These are phyloP conservation scores for Monosporascus ibericus DNA, from an alignment of 2,329 filamentous ascomycete genomes.

Conservation along the genomic window DNA sequence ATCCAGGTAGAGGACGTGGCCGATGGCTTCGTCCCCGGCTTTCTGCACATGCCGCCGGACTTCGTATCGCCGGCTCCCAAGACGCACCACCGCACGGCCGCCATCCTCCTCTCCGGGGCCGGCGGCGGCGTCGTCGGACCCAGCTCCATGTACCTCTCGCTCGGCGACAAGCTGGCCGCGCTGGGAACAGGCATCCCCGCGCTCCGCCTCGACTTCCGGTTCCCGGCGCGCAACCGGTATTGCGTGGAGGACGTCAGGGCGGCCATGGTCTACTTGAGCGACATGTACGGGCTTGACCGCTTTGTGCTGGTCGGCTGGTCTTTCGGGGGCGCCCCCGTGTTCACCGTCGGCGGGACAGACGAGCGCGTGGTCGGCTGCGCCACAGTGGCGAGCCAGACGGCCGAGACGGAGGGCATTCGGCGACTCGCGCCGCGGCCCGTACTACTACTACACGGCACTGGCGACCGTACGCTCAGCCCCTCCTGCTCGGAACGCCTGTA, in stretches of 20 bases:
- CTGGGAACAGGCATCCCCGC: slow-evolving; percentile 27
- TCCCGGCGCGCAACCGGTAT: slow-evolving; percentile 14
- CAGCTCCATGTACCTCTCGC: slow-evolving; percentile 31
- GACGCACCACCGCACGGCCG: too few relatives aligned
- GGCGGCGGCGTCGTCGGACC: slow-evolving; percentile 26
- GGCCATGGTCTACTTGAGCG: slow-evolving; percentile 29
- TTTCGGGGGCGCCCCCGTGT: slow-evolving; percentile 35
- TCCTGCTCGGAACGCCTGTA: slow-evolving; percentile 30
- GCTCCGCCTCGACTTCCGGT: slow-evolving; percentile 33
- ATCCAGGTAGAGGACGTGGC: background rate
- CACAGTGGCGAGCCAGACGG: slow-evolving; percentile 33
- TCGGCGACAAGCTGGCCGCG: slow-evolving; percentile 33
- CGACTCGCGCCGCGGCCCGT: slow-evolving; percentile 27
- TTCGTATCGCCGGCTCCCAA: slow-evolving; percentile 25
- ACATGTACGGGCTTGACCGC: slow-evolving; percentile 21
- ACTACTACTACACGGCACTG: slow-evolving; percentile 32
- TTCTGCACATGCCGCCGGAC: slow-evolving; percentile 27
- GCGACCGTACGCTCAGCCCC: slow-evolving; percentile 27
- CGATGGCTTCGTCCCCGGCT: slow-evolving; percentile 18
- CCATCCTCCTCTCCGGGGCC: too few relatives aligned
- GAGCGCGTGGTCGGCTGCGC: slow-evolving; percentile 23
- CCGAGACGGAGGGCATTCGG: slow-evolving; percentile 26
- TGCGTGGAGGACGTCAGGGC: slow-evolving; percentile 31
- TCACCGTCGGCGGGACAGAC: slow-evolving; percentile 28
- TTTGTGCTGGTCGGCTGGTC: slow-evolving; percentile 38